These are phyloP conservation scores for Multifurca ochricompacta DNA, from an alignment of 768 basidiomycete species.

Conservation along the genomic window DNA sequence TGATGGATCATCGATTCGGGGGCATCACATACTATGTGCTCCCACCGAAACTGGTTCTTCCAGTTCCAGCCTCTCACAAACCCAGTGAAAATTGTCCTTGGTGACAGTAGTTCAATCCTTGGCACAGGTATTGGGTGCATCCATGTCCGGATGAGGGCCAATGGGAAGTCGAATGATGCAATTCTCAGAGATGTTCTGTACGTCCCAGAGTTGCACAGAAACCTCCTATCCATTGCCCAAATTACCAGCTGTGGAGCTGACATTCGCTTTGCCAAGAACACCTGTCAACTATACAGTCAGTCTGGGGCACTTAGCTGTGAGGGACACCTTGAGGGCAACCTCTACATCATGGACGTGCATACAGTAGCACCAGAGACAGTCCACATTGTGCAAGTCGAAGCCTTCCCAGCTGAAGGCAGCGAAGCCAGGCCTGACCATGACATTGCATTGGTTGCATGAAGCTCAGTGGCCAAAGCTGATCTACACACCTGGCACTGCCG, in stretches of 20 bases:
- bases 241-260: slow-evolving; percentile 3
- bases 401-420: too few species aligned
- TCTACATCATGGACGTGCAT: slow-evolving; percentile 17
- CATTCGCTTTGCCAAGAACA: slow-evolving; percentile 1
- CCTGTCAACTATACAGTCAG: slow-evolving; percentile 4
- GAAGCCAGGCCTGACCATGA: background rate
- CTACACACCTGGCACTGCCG: slow-evolving; percentile 20
- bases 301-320: background rate
- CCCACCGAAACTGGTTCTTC: slow-evolving; percentile 9
- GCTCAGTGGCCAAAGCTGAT: background rate
- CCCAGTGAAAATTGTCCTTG: slow-evolving; percentile 9
- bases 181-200: slow-evolving; percentile 17
- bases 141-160: background rate
- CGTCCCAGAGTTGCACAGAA: slow-evolving; percentile 22
- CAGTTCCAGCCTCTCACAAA: background rate
- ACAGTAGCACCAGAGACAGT: too few species aligned
- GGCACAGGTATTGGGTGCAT: slow-evolving; percentile 15
- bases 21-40: slow-evolving; percentile 17
- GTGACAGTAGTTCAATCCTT: slow-evolving; percentile 17
- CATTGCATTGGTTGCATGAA: background rate
- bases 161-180: background rate
- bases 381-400: background rate
- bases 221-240: slow-evolving; percentile 21
- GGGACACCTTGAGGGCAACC: background rate
- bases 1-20: too few species aligned